phyloP scores from a whole-genome alignment of 768 basidiomycete genomes.

The Rhizopogon rudus region DNA sequence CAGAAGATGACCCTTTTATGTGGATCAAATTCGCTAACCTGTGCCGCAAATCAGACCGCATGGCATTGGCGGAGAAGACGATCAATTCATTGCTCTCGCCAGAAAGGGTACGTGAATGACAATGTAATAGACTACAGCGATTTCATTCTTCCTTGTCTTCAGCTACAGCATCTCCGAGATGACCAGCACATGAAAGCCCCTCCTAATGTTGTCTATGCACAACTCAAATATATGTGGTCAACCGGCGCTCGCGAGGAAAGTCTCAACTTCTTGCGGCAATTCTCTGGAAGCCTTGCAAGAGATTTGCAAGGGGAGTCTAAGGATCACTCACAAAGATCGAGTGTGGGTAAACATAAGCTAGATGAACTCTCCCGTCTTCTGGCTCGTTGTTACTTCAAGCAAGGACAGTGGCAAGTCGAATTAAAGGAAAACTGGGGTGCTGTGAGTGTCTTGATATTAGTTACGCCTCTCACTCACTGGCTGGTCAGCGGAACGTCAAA shows the following conservation, averaged over 20 bases:
- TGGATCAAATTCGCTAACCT: constrained; percentile 99
- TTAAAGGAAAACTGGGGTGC: constrained; percentile 75
- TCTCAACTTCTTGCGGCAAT: constrained; percentile 76
- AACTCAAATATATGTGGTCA: constrained; percentile 95
- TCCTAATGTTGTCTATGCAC: constrained; percentile 94
- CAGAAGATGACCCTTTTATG: constrained; percentile 92
- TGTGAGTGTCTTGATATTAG: constrained; percentile 40
- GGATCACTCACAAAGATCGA: constrained; percentile 45
- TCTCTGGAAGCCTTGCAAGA: constrained; percentile 67
- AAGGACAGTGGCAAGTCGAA: constrained; percentile 90
- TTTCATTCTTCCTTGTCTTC: not conserved
- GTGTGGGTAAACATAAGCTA: constrained; percentile 55
- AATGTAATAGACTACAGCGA: too few relatives aligned
- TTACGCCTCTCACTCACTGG: constrained; percentile 8
- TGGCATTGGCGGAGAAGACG: constrained; percentile 95
- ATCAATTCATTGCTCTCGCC: constrained; percentile 86
- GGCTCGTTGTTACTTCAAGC: constrained; percentile 96
- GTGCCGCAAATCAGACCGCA: constrained; percentile 91
- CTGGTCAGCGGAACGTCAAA: constrained; percentile 62
- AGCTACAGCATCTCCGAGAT: constrained; percentile 45
- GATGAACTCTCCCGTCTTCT: constrained; percentile 77
- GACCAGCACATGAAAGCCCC: constrained; percentile 68
- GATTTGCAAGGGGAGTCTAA: constrained; percentile 66
- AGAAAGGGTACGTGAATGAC: constrained; percentile 45
- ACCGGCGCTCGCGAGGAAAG: constrained; percentile 73